These are phyloP conservation scores for Flaveria robusta DNA, from an alignment of 129 eudicot species.

Conservation along the genomic window DNA sequence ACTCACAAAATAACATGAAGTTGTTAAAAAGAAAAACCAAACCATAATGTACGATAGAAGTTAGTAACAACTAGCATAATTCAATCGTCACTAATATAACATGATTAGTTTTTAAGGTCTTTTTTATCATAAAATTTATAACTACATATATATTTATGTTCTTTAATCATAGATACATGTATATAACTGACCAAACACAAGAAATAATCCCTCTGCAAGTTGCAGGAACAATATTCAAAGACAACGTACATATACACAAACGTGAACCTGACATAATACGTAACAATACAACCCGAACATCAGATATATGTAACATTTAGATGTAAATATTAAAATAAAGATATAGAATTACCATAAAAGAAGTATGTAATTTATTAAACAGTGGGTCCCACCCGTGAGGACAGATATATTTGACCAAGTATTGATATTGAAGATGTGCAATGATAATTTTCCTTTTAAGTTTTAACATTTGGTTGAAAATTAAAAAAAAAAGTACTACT, in stretches of 20 bases:
- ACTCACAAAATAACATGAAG: not conserved
- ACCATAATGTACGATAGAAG: not conserved
- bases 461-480: not conserved
- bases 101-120: not conserved
- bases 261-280: not conserved
- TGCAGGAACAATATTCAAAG: not conserved
- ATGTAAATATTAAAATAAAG: not conserved
- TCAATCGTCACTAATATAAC: not conserved
- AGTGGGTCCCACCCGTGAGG: not conserved
- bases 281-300: not conserved
- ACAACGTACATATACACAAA: not conserved
- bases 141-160: not conserved
- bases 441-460: not conserved
- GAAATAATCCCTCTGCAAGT: no score
- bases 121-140: not conserved
- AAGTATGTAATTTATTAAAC: not conserved
- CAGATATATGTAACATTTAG: not conserved
- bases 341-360: not conserved
- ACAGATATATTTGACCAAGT: slow-evolving; percentile 2
- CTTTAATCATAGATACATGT: no score
- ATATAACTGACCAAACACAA: no score
- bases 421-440: not conserved
- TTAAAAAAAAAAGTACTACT: not conserved
- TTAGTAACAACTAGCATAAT: not conserved
- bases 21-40: slow-evolving; percentile 2